These are phyloP conservation scores for Ganoderma sinense DNA, from an alignment of 1,284 basidiomycete species.

Conservation along the genomic window DNA sequence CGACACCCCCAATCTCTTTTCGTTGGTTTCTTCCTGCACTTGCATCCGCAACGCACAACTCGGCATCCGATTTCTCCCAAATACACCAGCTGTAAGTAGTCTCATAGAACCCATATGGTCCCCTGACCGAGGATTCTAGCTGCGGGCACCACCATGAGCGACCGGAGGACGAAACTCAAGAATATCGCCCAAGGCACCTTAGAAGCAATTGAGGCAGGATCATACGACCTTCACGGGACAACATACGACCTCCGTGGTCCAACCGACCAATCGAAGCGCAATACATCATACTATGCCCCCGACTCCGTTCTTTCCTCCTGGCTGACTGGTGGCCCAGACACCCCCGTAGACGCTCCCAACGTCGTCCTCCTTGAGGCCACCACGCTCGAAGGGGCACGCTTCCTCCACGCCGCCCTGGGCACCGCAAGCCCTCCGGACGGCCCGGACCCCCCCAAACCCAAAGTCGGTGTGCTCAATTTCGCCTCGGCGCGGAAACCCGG, in stretches of 20 bases:
- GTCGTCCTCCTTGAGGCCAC: slow-evolving; percentile 59
- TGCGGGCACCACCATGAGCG: slow-evolving; percentile 9
- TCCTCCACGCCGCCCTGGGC: slow-evolving; percentile 29
- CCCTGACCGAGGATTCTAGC: neutral
- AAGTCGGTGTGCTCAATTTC: slow-evolving; percentile 71
- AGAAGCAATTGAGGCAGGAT: slow-evolving; percentile 41
- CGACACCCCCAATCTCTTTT: neutral
- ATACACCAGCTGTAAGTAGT: neutral
- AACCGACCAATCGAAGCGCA: slow-evolving; percentile 43
- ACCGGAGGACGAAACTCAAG: slow-evolving; percentile 28
- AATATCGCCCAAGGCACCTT: slow-evolving; percentile 43
- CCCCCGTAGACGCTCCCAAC: slow-evolving; percentile 31
- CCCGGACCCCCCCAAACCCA: slow-evolving; percentile 40
- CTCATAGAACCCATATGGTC: neutral
- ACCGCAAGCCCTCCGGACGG: slow-evolving; percentile 6
- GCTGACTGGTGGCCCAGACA: slow-evolving; percentile 33
- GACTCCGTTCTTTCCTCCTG: slow-evolving; percentile 48
- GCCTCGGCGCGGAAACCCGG: slow-evolving; percentile 75
- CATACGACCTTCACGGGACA: slow-evolving; percentile 32
- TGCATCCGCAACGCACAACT: too few species aligned
- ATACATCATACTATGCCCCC: slow-evolving; percentile 51
- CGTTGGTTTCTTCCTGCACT: neutral
- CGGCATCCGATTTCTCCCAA: neutral
- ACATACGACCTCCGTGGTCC: slow-evolving; percentile 43
- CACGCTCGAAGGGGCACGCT: slow-evolving; percentile 57